Evolutionary conservation across 371 early-diverging fungal genomes (phyloP), one percentile per base, ranked within the genome.

Genomic region (Mucor lusitanicus): DNA sequence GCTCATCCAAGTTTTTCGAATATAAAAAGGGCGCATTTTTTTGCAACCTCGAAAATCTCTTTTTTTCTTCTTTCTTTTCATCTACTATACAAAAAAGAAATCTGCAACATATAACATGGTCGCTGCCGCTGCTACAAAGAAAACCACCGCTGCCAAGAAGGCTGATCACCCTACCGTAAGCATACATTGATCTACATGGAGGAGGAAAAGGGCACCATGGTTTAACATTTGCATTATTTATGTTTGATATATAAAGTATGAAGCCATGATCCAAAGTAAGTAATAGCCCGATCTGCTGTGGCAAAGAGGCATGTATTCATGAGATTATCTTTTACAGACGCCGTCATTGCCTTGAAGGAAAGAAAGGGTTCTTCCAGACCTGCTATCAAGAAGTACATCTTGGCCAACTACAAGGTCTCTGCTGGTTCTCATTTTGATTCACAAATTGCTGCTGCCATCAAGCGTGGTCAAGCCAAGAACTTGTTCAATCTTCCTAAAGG

Each of bases 371-470:
- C 88, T 65, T 88, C 89, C 48, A 90, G 93, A 73, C 90, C 87
- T 67, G 91, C 91, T 57, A 87, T 94, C 82, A 92, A 91, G 78
- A 94, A 92, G 83, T 92, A 91, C 79, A 91, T 94, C 70, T 77
- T 85, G 70, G 87, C 91, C 72, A 94, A 92, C 87, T 90, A 85
- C 81, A 83, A 85, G 76, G 76, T 83, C 25, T 63, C 63, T 64
- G 58, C 78, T 59, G 78, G 80, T 55, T 78, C 82, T 56, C 86
- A 80, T 66, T 86, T 87, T 55, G 90, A 89, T 70, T 71, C 74
- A 50, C 84, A 87, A 72, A 80, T 92, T 76, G 87, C 87, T 77
- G 83, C 83, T 71, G 92, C 92, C 62, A 86, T 94, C 80, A 90
- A 89, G 85, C 89, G 88, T 68, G 92, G 92, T 76, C 86, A 87